These are phyloP conservation scores for Coccomyxa subellipsoidea DNA, from an alignment of 163 green algal genomes.

Conservation along the genomic window DNA sequence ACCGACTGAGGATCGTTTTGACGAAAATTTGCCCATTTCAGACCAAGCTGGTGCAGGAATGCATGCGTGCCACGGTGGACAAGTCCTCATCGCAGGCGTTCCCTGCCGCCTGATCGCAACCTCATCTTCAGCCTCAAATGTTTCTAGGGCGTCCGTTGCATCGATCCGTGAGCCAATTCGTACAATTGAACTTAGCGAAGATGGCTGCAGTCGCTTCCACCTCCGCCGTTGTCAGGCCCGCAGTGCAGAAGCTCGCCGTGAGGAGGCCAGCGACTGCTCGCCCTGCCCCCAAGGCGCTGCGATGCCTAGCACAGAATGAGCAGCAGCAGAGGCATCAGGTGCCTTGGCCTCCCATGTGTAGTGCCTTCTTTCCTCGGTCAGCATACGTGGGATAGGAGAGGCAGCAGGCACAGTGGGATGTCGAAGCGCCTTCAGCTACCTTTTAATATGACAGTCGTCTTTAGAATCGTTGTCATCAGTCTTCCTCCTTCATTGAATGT, in stretches of 20 bases:
- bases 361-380: too few relatives aligned
- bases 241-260: not conserved
- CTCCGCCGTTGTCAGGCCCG: not conserved
- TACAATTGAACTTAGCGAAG: not conserved
- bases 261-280: conserved; percentile 1
- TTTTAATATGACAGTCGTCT: not conserved
- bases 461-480: not conserved
- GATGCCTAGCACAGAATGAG: conserved; percentile 3
- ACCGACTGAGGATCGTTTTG: too few relatives aligned
- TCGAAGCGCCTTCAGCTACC: too few relatives aligned
- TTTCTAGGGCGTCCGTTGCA: not conserved
- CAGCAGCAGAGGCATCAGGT: conserved; percentile 5
- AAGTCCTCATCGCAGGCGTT: not conserved
- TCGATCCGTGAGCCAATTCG: not conserved
- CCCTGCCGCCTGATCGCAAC: not conserved
- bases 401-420: too few relatives aligned
- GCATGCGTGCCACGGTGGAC: too few relatives aligned
- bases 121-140: not conserved
- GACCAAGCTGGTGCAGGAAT: not conserved
- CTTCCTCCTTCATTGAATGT: not conserved
- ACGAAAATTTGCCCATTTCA: not conserved
- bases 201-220: conserved; percentile 1
- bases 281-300: not conserved
- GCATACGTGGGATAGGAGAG: too few relatives aligned
- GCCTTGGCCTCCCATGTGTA: too few relatives aligned